These are phyloP conservation scores for Rhizopogon vulgaris DNA, from an alignment of 768 basidiomycete species.

Conservation along the genomic window DNA sequence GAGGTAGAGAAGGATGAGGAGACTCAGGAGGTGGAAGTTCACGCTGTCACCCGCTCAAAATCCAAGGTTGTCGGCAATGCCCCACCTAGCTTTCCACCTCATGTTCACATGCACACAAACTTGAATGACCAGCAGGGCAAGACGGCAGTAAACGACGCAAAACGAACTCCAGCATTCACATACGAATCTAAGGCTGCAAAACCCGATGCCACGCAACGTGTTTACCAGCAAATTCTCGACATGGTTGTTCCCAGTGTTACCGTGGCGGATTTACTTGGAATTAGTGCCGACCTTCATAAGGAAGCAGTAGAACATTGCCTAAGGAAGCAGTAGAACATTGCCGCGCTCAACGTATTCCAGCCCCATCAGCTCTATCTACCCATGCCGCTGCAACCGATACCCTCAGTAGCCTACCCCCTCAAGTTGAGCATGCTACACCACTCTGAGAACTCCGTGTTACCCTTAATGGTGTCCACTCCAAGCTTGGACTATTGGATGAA, in stretches of 20 bases:
- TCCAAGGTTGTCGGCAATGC: too few species aligned
- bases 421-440: constrained; percentile 4
- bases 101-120: too few species aligned
- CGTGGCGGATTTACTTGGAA: constrained; percentile 6
- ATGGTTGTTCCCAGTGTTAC: not conserved
- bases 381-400: too few species aligned
- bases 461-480: not conserved
- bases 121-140: too few species aligned
- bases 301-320: constrained; percentile 4
- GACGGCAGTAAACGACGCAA: too few species aligned
- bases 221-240: constrained; percentile 6
- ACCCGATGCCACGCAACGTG: not conserved
- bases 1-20: too few species aligned
- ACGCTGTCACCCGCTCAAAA: too few species aligned
- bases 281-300: constrained; percentile 11
- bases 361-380: not conserved
- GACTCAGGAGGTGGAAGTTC: too few species aligned
- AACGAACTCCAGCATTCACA: not conserved
- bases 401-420: not conserved
- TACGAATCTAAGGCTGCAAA: constrained; percentile 10
- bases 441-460: not conserved
- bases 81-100: too few species aligned
- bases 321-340: constrained; percentile 6
- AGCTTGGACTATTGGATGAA: not conserved
- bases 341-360: not conserved